Evolutionary conservation across 352 stramenopile species (phyloP).

Genomic region (Pythium monospermum): DNA sequence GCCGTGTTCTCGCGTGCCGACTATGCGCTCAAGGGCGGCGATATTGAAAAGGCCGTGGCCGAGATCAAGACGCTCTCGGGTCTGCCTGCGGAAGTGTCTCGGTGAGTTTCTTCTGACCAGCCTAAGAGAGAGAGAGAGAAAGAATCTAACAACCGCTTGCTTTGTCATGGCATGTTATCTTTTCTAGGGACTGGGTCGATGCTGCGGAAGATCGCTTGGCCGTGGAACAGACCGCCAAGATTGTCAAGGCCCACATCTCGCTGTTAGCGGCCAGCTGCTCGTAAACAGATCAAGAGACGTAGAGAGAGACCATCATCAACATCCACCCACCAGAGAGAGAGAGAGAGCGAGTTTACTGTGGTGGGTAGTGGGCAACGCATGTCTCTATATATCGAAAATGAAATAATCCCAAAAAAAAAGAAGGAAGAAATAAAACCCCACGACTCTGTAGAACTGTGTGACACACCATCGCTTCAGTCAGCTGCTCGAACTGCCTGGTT

Average conservation of each 20-base stretch:
- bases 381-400: too few species aligned
- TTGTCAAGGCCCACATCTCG: conserved; percentile 79
- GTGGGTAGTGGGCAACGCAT: too few species aligned
- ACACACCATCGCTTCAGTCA: too few species aligned
- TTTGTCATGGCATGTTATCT: neutral
- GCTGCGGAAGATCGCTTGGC: conserved; percentile 69
- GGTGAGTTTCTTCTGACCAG: too few species aligned
- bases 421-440: too few species aligned
- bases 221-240: conserved; percentile 78
- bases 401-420: too few species aligned
- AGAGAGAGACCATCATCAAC: neutral
- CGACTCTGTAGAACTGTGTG: too few species aligned
- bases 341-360: too few species aligned
- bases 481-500: too few species aligned
- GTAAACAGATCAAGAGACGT: conserved; percentile 24
- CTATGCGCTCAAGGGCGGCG: conserved; percentile 74
- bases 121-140: too few species aligned
- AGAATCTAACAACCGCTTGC: too few species aligned
- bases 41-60: conserved; percentile 63
- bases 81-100: conserved; percentile 57
- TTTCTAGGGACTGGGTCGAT: conserved; percentile 55
- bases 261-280: conserved; percentile 79
- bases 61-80: conserved; percentile 70
- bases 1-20: conserved; percentile 76
- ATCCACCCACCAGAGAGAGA: too few species aligned